phyloP scores from a whole-genome alignment of 352 stramenopile species.

The Saprolegnia parasitica region DNA sequence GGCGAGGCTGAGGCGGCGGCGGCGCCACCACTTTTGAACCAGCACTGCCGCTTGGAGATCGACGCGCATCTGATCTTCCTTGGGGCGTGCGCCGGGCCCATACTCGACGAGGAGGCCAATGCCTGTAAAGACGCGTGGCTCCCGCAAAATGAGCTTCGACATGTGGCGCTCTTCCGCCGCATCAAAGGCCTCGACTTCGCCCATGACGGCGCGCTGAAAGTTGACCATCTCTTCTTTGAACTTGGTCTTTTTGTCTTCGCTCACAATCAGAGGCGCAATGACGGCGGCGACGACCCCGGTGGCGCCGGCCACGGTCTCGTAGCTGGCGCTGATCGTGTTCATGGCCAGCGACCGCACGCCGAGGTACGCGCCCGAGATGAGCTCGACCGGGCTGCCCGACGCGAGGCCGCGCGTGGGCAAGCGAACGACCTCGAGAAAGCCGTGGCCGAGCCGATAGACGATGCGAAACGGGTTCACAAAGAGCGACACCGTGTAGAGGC shows the following conservation, averaged over 20 bases:
- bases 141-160: conserved; percentile 81
- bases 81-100: conserved; percentile 75
- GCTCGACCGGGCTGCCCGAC: conserved; percentile 74
- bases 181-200: conserved; percentile 84
- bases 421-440: conserved; percentile 72
- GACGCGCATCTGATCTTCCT: conserved; percentile 85
- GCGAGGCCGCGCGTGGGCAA: conserved; percentile 71
- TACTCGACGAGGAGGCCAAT: conserved; percentile 79
- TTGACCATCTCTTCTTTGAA: conserved; percentile 81
- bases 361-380: conserved; percentile 78
- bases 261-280: conserved; percentile 52
- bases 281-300: conserved; percentile 73
- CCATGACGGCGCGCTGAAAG: conserved; percentile 83
- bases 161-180: conserved; percentile 81
- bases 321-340: conserved; percentile 86
- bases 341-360: conserved; percentile 80
- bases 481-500: conserved; percentile 79
- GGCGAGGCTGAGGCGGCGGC: conserved; percentile 40
- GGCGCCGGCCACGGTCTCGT: conserved; percentile 80
- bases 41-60: conserved; percentile 74
- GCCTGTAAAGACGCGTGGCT: conserved; percentile 78
- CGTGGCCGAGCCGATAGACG: conserved; percentile 77
- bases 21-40: conserved; percentile 81
- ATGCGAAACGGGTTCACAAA: conserved; percentile 87
- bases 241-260: conserved; percentile 61